phyloP scores from a whole-genome alignment of 2,329 filamentous ascomycete species.

The Phoma sp. region DNA sequence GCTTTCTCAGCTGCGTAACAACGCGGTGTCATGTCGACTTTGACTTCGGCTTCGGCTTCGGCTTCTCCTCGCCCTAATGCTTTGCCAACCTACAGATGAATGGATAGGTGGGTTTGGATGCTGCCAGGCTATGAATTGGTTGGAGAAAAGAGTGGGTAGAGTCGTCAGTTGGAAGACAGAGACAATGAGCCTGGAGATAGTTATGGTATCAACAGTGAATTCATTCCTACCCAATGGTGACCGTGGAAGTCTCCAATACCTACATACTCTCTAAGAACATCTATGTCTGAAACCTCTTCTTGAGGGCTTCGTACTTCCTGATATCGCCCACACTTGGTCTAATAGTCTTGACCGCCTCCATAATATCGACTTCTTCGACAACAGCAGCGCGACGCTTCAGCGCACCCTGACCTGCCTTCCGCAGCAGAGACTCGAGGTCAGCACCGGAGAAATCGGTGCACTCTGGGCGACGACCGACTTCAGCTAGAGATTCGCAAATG shows the following conservation, averaged over 20 bases:
- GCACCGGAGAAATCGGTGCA: slow-evolving; percentile 82
- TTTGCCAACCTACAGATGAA: too few relatives aligned
- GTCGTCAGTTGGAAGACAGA: too few relatives aligned
- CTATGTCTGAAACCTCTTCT: slow-evolving; percentile 54
- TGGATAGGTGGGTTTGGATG: too few relatives aligned
- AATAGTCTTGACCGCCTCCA: slow-evolving; percentile 51
- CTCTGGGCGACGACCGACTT: slow-evolving; percentile 67
- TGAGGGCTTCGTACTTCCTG: slow-evolving; percentile 63
- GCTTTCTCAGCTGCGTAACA: not conserved
- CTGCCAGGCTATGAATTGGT: too few relatives aligned
- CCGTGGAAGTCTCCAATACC: not conserved
- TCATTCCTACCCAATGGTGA: too few relatives aligned
- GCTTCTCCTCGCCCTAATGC: too few relatives aligned
- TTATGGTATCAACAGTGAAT: too few relatives aligned
- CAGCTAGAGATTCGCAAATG: slow-evolving; percentile 62
- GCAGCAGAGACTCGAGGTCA: slow-evolving; percentile 66
- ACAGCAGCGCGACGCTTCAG: slow-evolving; percentile 56
- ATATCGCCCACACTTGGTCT: slow-evolving; percentile 64
- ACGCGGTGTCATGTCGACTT: not conserved
- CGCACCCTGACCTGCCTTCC: slow-evolving; percentile 66
- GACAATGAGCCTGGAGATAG: not conserved
- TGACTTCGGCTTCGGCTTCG: too few relatives aligned
- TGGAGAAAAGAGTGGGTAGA: too few relatives aligned
- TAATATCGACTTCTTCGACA: slow-evolving; percentile 59
- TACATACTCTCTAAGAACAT: slow-evolving; percentile 12